phyloP scores from a whole-genome alignment of 768 basidiomycete species.

The Cantharellus cinnabarinus region DNA sequence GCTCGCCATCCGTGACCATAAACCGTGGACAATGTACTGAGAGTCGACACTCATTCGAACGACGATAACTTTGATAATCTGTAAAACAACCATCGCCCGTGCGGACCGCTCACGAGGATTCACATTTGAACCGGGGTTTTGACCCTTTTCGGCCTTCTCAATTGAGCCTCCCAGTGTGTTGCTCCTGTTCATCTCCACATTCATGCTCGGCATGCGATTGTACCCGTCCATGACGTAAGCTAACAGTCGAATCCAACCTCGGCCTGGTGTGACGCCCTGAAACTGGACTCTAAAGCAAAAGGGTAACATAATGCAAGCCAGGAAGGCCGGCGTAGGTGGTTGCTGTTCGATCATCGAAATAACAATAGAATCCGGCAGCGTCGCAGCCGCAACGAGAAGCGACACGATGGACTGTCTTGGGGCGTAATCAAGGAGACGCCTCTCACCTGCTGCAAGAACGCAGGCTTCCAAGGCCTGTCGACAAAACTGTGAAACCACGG shows the following conservation, averaged over 20 bases:
- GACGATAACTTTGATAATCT: conserved; percentile 46
- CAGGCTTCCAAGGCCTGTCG: conserved; percentile 26
- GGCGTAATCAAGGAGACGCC: conserved; percentile 21
- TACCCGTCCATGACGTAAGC: conserved; percentile 37
- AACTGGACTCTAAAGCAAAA: conserved; percentile 33
- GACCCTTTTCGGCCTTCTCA: background rate
- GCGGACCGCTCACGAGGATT: conserved; percentile 4
- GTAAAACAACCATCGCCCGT: conserved; percentile 30
- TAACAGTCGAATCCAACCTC: conserved; percentile 43
- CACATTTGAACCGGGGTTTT: background rate
- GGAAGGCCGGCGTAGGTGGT: conserved; percentile 34
- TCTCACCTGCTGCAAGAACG: conserved; percentile 25
- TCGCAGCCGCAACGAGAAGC: conserved; percentile 20
- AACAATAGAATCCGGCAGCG: conserved; percentile 31
- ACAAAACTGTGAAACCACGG: conserved; percentile 19
- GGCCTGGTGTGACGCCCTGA: conserved; percentile 26
- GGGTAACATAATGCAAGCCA: conserved; percentile 45
- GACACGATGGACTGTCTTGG: conserved; percentile 16
- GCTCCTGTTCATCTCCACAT: background rate
- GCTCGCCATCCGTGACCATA: conserved; percentile 42
- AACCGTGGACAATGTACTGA: conserved; percentile 29
- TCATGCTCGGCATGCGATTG: conserved; percentile 11
- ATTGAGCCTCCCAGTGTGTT: background rate
- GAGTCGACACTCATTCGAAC: conserved; percentile 43
- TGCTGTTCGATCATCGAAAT: conserved; percentile 36